A percentile compares a stretch with the other conserved stretches of the same genome.
Conservation (phyloP, 768 basidiomycete genomes). For the Amanita thiersii region DNA sequence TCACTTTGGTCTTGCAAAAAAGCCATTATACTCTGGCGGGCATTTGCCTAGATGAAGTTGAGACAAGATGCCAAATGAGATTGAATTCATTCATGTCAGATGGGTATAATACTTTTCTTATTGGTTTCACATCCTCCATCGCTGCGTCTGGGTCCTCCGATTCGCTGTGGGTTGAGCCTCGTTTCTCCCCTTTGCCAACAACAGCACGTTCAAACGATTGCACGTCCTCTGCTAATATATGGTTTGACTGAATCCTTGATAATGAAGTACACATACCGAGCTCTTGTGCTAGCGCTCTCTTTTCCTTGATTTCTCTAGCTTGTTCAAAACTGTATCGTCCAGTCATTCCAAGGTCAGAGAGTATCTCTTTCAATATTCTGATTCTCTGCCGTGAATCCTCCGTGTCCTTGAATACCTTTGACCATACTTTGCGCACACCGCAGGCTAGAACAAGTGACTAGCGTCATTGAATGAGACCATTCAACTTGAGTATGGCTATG, state of each 20-base stretch:
- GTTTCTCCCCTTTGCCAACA: constrained; percentile 19
- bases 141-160: constrained; percentile 25
- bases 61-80: not conserved
- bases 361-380: constrained; percentile 50
- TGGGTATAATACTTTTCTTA: constrained; percentile 22
- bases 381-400: constrained; percentile 57
- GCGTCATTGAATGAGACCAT: not conserved
- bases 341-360: constrained; percentile 72
- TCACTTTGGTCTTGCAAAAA: constrained; percentile 71
- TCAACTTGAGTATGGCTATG: not conserved
- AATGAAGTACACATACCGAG: constrained; percentile 42
- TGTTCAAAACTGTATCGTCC: constrained; percentile 74
- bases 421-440: constrained; percentile 73
- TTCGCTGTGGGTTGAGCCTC: constrained; percentile 14
- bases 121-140: constrained; percentile 22
- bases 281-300: constrained; percentile 71
- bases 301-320: constrained; percentile 65
- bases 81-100: not conserved
- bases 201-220: constrained; percentile 55
- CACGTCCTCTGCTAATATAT: constrained; percentile 55
- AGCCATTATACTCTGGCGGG: constrained; percentile 56
- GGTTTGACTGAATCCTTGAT: not conserved
- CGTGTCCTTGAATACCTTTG: constrained; percentile 57
- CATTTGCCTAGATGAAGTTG: constrained; percentile 28
- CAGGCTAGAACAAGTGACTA: constrained; percentile 68